Conservation (phyloP, 2,329 filamentous ascomycete species). For the Beauveria rudraprayagi region DNA sequence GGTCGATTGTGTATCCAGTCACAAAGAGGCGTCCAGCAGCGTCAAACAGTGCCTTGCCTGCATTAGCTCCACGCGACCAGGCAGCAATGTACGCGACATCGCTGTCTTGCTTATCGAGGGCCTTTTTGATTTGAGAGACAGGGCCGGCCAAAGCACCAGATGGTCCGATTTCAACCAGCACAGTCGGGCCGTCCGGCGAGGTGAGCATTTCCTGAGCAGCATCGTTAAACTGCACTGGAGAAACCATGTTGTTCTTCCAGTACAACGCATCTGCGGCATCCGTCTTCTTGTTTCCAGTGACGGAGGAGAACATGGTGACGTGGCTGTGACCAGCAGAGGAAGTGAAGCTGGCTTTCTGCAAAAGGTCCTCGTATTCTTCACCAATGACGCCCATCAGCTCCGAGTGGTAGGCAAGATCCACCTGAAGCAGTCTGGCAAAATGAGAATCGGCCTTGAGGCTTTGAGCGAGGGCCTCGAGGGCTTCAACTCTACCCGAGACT, state of each 20-base stretch:
- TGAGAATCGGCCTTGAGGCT: constrained; percentile 27
- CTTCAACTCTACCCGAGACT: constrained; percentile 21
- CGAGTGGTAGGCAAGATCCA: constrained; percentile 41
- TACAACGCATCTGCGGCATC: constrained; percentile 5
- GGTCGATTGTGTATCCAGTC: constrained; percentile 2
- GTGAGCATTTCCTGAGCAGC: constrained; percentile 10
- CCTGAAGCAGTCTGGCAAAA: constrained; percentile 34
- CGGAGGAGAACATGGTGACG: constrained; percentile 1
- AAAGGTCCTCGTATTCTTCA: background rate
- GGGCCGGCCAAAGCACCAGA: constrained; percentile 1
- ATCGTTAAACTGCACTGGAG: constrained; percentile 10
- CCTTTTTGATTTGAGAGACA: constrained; percentile 10
- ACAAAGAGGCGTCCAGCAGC: background rate
- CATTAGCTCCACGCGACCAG: background rate
- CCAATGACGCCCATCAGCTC: constrained; percentile 30
- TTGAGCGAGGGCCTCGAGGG: constrained; percentile 30
- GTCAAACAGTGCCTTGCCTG: background rate
- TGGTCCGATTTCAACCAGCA: background rate
- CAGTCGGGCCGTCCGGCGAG: background rate
- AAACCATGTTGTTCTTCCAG: constrained; percentile 15
- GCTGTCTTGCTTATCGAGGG: background rate
- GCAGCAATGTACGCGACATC: constrained; percentile 1
- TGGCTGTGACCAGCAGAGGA: background rate
- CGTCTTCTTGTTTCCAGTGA: constrained; percentile 1
- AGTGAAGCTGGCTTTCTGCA: background rate